These are phyloP conservation scores for Trichosanthes truncata DNA, from an alignment of 306 rosid species.

Conservation along the genomic window DNA sequence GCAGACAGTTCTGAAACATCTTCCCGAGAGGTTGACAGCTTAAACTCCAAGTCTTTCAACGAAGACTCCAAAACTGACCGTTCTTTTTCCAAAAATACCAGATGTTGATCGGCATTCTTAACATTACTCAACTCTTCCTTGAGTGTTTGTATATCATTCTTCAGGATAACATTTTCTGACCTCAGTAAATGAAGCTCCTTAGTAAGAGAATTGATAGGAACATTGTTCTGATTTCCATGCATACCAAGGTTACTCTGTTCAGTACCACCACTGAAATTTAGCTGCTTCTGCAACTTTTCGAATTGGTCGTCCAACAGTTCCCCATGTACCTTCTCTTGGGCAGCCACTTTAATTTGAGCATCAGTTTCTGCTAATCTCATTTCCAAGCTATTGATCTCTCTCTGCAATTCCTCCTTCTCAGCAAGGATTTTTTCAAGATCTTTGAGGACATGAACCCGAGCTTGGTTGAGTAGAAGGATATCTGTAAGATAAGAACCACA, in stretches of 20 bases:
- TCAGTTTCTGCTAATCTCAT: slow-evolving; percentile 74
- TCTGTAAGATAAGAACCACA: slow-evolving; percentile 32
- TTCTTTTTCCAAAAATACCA: slow-evolving; percentile 61
- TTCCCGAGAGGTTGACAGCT: slow-evolving; percentile 55
- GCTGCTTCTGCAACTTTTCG: slow-evolving; percentile 40
- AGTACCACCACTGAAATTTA: slow-evolving; percentile 27
- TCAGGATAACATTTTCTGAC: slow-evolving; percentile 54
- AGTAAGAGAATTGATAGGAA: slow-evolving; percentile 22
- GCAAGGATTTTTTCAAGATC: slow-evolving; percentile 63
- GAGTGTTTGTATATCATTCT: slow-evolving; percentile 46
- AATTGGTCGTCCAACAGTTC: slow-evolving; percentile 57
- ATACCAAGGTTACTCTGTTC: slow-evolving; percentile 27
- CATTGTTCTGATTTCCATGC: slow-evolving; percentile 17
- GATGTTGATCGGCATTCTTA: slow-evolving; percentile 42
- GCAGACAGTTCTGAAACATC: slow-evolving; percentile 51
- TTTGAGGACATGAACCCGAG: slow-evolving; percentile 60
- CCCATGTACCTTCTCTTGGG: slow-evolving; percentile 56
- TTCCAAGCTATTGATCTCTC: slow-evolving; percentile 58
- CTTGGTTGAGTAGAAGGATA: slow-evolving; percentile 70
- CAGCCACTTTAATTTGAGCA: slow-evolving; percentile 44
- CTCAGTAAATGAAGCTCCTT: slow-evolving; percentile 55
- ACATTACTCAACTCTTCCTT: slow-evolving; percentile 41
- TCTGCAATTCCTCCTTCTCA: slow-evolving; percentile 71
- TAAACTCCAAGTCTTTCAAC: slow-evolving; percentile 58
- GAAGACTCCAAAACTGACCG: slow-evolving; percentile 55